Base-by-base conservation (phyloP, 2,329 filamentous ascomycete genomes). In the Helotiales sp. region DNA sequence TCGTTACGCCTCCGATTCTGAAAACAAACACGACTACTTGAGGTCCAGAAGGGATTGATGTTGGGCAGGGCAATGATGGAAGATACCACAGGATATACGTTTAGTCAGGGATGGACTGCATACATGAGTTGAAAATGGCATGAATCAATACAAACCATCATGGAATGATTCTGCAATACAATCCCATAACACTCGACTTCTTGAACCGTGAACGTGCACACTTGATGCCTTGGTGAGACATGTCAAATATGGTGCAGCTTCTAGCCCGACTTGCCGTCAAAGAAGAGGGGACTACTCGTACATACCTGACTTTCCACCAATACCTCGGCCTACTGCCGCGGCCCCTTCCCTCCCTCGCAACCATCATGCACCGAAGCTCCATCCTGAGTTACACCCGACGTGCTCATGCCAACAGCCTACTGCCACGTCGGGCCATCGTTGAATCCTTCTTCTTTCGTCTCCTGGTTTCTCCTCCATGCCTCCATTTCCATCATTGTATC, bases 341-440 rank as follows among this genome's bases (percentile, higher is more conserved):
- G 46, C 25, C 31, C 38, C 42, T 49, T 36, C 53, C 17, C 24
- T 40, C 8, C 33, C 19, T 31, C 24, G 25, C 44, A 47, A 25
- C n/a, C 44, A 30, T 29, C 44, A 30, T 31, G 44, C 44, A 29
- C 25, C 24, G 44, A 29, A 47, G 24, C 44, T 30, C 44, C 44
- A 30, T n/a, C n/a, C n/a, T n/a, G n/a, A n/a, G n/a, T n/a, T n/a
- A n/a, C n/a, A n/a, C 9, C n/a, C 38, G 27, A n/a, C 38, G 24
- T 25, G n/a, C 29, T 48, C 48, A 57, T 38, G 19, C 54, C 54
- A 57, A 5, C 36, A 22, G 47, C 27, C 2, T 7, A 8, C 2
- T 57, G 54, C 54, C 54, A 57, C 54, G 54, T 57, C 29, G 27
- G 24, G 44, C 5, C 33, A 10, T 2, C 3, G 15, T 13, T 15